Evolutionary conservation across 108 stramenopile genomes (phyloP).

Genomic region (Pinguiococcus pyrenoidosus): DNA sequence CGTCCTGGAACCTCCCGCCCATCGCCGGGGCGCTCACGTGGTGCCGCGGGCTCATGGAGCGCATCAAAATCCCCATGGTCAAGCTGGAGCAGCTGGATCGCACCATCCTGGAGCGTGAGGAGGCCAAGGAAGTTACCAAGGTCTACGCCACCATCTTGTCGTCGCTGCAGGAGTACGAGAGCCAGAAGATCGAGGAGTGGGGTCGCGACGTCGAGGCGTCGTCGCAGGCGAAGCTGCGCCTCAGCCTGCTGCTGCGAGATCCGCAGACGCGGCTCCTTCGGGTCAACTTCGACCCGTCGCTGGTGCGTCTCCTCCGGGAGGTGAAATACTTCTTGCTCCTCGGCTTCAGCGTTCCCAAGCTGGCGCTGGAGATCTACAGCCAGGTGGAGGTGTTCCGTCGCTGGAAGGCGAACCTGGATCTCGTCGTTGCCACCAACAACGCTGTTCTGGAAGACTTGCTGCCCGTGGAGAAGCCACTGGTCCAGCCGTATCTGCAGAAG

Average conservation of each 20-base stretch:
- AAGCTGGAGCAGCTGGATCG: constrained; percentile 61
- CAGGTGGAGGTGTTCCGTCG: constrained; percentile 59
- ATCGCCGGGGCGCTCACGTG: constrained; percentile 65
- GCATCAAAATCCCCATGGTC: constrained; percentile 60
- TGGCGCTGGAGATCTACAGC: constrained; percentile 58
- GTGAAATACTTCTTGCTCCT: constrained; percentile 72
- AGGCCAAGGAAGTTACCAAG: constrained; percentile 71
- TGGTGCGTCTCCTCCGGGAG: constrained; percentile 66
- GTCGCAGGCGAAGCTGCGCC: constrained; percentile 56
- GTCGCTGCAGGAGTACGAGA: constrained; percentile 58
- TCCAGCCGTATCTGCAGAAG: constrained; percentile 54
- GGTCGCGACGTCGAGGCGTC: constrained; percentile 55
- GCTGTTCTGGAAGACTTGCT: constrained; percentile 51
- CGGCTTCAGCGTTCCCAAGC: constrained; percentile 55
- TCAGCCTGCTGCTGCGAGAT: constrained; percentile 53
- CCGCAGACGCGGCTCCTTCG: constrained; percentile 38
- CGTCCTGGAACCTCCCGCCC: constrained; percentile 59
- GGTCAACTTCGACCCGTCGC: constrained; percentile 77
- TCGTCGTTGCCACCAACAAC: constrained; percentile 73
- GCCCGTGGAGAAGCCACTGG: constrained; percentile 68
- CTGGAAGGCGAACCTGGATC: constrained; percentile 69
- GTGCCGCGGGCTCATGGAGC: constrained; percentile 67
- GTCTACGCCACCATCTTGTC: constrained; percentile 50
- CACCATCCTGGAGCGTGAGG: constrained; percentile 67
- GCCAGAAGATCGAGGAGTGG: constrained; percentile 61